Evolutionary conservation across 805 yeast species (phyloP), one percentile per base, ranked within the genome.

Genomic region (Metschnikowia koreensis): DNA sequence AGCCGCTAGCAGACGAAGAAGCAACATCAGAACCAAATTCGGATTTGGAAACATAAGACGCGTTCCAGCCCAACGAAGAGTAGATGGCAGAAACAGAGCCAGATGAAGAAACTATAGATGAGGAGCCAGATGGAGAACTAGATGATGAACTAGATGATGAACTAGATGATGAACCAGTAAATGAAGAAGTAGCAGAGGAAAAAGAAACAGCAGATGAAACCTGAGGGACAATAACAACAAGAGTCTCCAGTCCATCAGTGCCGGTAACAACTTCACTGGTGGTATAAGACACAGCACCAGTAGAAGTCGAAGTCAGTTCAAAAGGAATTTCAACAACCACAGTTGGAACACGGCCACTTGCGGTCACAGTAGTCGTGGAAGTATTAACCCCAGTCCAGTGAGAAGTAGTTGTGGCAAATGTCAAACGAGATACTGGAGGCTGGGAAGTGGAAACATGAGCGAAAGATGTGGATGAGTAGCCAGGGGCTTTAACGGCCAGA

Each of bases 401-500:
- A 9, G 34, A 31, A 31, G 34, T 31, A 3, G 34, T 31, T 9
- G 34, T 31, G 34, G 34, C 34, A 31, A 31, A 31, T 3, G 34
- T 38, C 43, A 45, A 37, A 37, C 37, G 39, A 13, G 47, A 34
- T 17, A 41, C 38, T 12, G 46, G 17, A 12, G 48, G 13, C 17
- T 36, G 36, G 2, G 54, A 13, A 16, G 39, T 31, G 16, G 44
- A 36, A 2, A 52, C 33, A n/a, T 48, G 29, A 29, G 48, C 57
- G 22, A 56, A 40, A 43, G 50, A 38, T 3, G 84, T 78, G 8
- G 74, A 61, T 2, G 80, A 71, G 58, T 75, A 81, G 3, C 63
- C 68, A 2, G 78, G 63, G 1, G 83, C 87, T 3, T 64, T 60
- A 2, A 66, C 64, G 1, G 85, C 86, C 38, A 75, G 68, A n/a